Evolutionary conservation across 495 filamentous ascomycete species (phyloP).

Genomic region (Annulohypoxylon moriforme): DNA sequence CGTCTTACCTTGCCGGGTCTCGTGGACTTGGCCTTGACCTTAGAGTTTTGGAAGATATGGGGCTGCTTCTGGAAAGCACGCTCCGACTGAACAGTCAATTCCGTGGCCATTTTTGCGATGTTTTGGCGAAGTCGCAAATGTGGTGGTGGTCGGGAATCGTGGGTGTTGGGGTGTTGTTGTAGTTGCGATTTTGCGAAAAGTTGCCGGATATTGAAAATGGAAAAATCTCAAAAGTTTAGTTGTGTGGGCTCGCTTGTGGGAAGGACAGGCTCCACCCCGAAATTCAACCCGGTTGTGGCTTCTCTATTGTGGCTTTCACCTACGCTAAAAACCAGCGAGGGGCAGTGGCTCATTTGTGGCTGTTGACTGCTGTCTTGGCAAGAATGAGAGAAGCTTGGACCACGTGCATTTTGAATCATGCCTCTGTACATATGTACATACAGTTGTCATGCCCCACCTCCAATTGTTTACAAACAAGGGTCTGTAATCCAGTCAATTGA

Average conservation of each 20-base stretch:
- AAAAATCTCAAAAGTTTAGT: conserved; percentile 45
- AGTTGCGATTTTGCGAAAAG: conserved; percentile 41
- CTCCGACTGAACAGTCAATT: conserved; percentile 97
- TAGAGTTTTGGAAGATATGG: conserved; percentile 98
- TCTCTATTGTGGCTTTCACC: neutral
- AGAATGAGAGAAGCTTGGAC: conserved; percentile 4
- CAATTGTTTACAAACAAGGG: conserved; percentile 49
- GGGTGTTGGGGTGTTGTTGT: conserved; percentile 42
- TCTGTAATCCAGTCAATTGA: conserved; percentile 19
- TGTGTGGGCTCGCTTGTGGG: conserved; percentile 50
- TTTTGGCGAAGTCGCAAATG: conserved; percentile 53
- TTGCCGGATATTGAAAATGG: conserved; percentile 43
- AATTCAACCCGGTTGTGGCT: conserved; percentile 34
- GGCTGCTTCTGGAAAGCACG: conserved; percentile 99
- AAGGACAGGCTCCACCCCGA: conserved; percentile 23
- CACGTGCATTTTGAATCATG: neutral
- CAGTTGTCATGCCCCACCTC: conserved; percentile 18
- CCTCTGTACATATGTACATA: neutral
- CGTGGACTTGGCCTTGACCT: conserved; percentile 87
- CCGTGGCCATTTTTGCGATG: conserved; percentile 93
- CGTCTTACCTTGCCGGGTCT: conserved; percentile 76
- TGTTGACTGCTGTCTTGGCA: too few species aligned
- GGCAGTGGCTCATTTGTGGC: neutral
- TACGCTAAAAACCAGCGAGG: neutral
- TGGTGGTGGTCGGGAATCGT: conserved; percentile 39